Evolutionary conservation across 768 basidiomycete genomes (phyloP).

Genomic region (Boletus coccyginus): DNA sequence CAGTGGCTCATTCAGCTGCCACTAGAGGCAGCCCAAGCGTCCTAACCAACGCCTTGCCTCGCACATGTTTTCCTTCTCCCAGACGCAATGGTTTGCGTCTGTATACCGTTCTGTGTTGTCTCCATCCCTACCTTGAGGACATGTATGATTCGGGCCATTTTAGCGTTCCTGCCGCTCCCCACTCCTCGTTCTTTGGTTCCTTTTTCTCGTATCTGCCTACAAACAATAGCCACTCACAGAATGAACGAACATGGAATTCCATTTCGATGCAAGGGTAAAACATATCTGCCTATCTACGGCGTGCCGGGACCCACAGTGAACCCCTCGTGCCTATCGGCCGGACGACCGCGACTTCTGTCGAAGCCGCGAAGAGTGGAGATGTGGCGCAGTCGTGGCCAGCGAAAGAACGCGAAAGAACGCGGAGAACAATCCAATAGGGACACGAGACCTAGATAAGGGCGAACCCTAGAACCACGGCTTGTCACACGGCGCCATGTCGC

Average conservation of each 20-base stretch:
- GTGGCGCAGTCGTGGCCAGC: background rate
- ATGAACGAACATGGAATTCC: slow-evolving; percentile 8
- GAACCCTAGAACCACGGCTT: background rate
- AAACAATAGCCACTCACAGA: background rate
- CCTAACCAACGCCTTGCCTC: background rate
- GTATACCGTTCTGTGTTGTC: background rate
- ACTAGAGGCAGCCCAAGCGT: slow-evolving; percentile 5
- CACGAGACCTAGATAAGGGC: background rate
- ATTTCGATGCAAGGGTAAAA: background rate
- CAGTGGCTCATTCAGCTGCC: slow-evolving; percentile 5
- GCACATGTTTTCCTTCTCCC: background rate
- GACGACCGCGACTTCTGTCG: background rate
- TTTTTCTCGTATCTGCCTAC: background rate
- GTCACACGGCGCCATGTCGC: background rate
- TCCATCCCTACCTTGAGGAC: background rate
- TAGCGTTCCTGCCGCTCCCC: slow-evolving; percentile 1
- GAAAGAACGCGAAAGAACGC: too few relatives aligned
- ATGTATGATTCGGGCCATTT: slow-evolving; percentile 11
- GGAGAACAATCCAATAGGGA: too few relatives aligned
- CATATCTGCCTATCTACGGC: slow-evolving; percentile 1
- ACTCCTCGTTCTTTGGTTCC: background rate
- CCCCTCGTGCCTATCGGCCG: background rate
- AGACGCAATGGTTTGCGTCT: slow-evolving; percentile 1
- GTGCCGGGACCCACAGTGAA: background rate
- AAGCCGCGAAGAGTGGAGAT: background rate